Evolutionary conservation across 306 rosid species (phyloP), one percentile per base, ranked within the genome.

Genomic region (Prunus mira): DNA sequence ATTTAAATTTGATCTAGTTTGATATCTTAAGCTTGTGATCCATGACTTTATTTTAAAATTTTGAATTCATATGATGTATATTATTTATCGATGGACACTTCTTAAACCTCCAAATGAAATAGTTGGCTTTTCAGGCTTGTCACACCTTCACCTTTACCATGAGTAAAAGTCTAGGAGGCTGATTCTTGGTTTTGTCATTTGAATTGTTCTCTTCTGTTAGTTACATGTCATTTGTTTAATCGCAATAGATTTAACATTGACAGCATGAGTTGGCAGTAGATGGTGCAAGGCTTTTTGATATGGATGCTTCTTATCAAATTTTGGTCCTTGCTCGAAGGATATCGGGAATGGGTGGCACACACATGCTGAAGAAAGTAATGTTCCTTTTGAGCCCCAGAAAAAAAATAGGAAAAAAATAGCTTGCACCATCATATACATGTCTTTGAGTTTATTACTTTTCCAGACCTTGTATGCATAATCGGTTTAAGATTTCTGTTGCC

Each of bases 221-320:
- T 64, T 64, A 71, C 22, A 38, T 57, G 65, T 34, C 52, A 52
- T 43, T 3, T 72, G 32, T 72, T 30, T 58, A 34, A 69, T 69
- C 27, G 18, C 12, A 3, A 69, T 69, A 30, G n/a, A 69, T 54
- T 54, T n/a, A 19, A 7, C 20, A 5, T 69, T 51, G 77, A 56
- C 77, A 73, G 77, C 24, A 63, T 45, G 60, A 74, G 69, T 18
- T 74, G 69, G 77, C 24, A 17, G 77, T 74, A 74, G 77, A 74
- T 61, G 77, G 69, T 1, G 77, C 77, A 74, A 12, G 69, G 51
- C 46, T 45, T 41, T 74, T 74, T 61, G 60, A 74, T 43, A 61
- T 74, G 77, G 77, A 74, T 74, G 69, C 58, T 61, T 74, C 60
- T 9, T 74, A 25, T 62, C 58, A 61, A 46, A 24, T 49, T 47